Percentiles rank a stretch among this genome's conserved stretches.
phyloP scores from a whole-genome alignment of 345 rosid species.

The Syzygium aqueum region DNA sequence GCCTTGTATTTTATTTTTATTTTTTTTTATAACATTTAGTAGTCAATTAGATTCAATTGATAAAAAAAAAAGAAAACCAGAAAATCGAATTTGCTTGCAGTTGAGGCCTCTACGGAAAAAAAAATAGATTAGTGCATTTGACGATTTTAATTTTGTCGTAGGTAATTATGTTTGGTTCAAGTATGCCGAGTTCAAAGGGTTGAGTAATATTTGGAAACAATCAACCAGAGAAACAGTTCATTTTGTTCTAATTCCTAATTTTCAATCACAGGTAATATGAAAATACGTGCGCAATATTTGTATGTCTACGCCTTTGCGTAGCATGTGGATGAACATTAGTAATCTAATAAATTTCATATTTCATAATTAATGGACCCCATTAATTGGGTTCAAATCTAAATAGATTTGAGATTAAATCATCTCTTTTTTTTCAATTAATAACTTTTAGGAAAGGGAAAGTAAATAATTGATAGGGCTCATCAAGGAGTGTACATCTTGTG shows the following conservation, averaged over 20 bases:
- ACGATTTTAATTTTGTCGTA: not conserved
- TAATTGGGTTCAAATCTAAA: not conserved
- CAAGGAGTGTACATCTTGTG: not conserved
- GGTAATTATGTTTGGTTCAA: not conserved
- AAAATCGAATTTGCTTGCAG: too few relatives aligned
- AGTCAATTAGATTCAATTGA: too few relatives aligned
- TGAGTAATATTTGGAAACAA: not conserved
- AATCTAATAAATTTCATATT: not conserved
- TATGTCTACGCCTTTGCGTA: not conserved
- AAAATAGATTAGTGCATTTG: not conserved
- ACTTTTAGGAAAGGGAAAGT: not conserved
- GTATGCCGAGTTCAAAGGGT: accelerated
- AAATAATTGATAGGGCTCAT: not conserved
- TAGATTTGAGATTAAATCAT: not conserved
- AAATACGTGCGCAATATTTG: not conserved
- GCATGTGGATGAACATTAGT: not conserved
- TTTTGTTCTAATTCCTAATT: not conserved
- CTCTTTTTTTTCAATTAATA: not conserved
- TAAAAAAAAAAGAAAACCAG: too few relatives aligned
- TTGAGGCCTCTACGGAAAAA: not conserved
- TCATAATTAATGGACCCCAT: not conserved
- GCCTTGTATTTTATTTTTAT: too few relatives aligned
- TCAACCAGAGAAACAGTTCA: not conserved
- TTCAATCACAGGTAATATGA: accelerated
- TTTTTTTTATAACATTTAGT: too few relatives aligned